Evolutionary conservation across 2,329 filamentous ascomycete species (phyloP).

Genomic region (Scedosporium dehoogii): DNA sequence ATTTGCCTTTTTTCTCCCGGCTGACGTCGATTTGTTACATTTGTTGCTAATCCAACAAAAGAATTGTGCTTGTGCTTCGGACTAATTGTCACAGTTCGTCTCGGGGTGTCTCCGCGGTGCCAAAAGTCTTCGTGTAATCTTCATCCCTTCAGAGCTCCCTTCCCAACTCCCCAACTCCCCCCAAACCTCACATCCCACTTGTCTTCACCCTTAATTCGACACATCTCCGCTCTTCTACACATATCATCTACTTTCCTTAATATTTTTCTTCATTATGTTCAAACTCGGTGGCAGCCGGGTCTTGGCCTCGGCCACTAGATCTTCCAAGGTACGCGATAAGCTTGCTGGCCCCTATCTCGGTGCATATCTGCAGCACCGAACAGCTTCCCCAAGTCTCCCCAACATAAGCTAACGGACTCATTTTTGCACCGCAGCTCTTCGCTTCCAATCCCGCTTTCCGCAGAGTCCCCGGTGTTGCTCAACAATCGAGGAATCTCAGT

Average conservation of each 20-base stretch:
- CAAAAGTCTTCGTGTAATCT: not conserved
- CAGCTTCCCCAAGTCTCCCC: conserved; percentile 8
- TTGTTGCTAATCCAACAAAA: not conserved
- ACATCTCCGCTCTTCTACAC: conserved; percentile 9
- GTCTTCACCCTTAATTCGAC: conserved; percentile 6
- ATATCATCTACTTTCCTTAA: conserved; percentile 8
- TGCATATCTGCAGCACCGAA: not conserved
- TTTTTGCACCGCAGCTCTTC: conserved; percentile 14
- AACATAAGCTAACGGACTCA: conserved; percentile 4
- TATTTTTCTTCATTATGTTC: conserved; percentile 53
- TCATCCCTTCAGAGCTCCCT: not conserved
- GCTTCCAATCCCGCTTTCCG: conserved; percentile 28
- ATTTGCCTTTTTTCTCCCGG: not conserved
- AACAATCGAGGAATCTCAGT: conserved; percentile 82
- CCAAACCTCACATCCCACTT: not conserved
- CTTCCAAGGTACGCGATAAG: conserved; percentile 55
- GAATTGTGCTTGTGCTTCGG: not conserved
- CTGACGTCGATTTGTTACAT: conserved; percentile 4
- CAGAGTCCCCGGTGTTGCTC: conserved; percentile 54
- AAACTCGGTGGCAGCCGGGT: conserved; percentile 75
- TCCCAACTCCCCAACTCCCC: not conserved
- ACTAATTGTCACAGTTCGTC: not conserved
- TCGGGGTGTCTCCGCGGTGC: not conserved
- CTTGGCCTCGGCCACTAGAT: conserved; percentile 69
- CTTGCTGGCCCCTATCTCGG: not conserved